Percentiles rank a stretch among this genome's conserved stretches.
phyloP scores from a whole-genome alignment of 1,284 basidiomycete genomes.

The Kwoniella shivajii region DNA sequence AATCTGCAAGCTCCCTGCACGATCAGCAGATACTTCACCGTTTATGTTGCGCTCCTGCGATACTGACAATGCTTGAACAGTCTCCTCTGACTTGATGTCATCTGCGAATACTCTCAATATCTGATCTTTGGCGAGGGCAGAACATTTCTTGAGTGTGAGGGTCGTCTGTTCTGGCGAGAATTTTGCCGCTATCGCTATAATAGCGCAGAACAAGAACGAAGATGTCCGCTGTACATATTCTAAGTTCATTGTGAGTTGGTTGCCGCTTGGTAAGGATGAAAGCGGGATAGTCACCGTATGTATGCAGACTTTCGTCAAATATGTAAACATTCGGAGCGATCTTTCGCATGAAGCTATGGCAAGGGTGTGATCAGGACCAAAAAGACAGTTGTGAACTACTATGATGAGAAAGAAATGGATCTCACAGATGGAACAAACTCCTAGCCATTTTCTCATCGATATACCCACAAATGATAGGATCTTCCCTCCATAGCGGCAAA shows the following conservation, averaged over 20 bases:
- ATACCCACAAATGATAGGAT: constrained; percentile 17
- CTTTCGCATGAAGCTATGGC: constrained; percentile 10
- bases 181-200: constrained; percentile 10
- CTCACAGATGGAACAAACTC: constrained; percentile 7
- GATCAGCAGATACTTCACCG: neutral
- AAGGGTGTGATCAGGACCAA: neutral
- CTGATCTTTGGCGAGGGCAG: constrained; percentile 14
- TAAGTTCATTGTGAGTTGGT: neutral
- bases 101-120: constrained; percentile 11
- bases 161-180: neutral
- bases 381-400: neutral
- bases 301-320: constrained; percentile 9
- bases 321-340: constrained; percentile 8
- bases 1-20: neutral
- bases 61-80: constrained; percentile 14
- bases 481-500: constrained; percentile 8
- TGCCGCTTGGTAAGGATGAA: neutral
- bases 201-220: constrained; percentile 15
- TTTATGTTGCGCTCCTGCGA: too few species aligned
- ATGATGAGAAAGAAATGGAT: neutral
- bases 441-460: constrained; percentile 5
- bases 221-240: constrained; percentile 11
- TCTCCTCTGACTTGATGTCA: constrained; percentile 16
- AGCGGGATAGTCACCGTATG: constrained; percentile 12
- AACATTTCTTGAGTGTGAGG: constrained; percentile 5